Evolutionary conservation across 1,284 basidiomycete species (phyloP).

Genomic region (Ceratobasidium sp.): DNA sequence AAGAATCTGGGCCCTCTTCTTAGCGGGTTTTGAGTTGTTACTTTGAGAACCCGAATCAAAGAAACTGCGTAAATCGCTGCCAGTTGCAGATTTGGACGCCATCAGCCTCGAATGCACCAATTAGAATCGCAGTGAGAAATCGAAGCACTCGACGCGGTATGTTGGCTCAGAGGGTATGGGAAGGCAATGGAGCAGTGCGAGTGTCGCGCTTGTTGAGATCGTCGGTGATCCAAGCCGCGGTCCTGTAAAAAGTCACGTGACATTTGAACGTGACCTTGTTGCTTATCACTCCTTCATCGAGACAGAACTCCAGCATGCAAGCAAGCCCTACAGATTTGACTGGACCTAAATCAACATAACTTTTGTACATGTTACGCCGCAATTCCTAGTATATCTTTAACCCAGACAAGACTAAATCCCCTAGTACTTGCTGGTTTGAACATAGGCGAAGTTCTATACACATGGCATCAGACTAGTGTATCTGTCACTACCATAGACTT

Average conservation of each 20-base stretch:
- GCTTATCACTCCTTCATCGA: too few relatives aligned
- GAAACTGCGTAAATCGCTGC: slow-evolving; percentile 12
- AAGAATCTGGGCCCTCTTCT: slow-evolving; percentile 36
- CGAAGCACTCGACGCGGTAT: too few relatives aligned
- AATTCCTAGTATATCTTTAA: too few relatives aligned
- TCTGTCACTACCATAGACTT: background rate
- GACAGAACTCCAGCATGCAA: too few relatives aligned
- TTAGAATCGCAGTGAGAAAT: too few relatives aligned
- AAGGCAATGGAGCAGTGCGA: background rate
- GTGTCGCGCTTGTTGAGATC: slow-evolving; percentile 22
- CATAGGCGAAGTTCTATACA: slow-evolving; percentile 32
- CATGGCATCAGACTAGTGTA: background rate
- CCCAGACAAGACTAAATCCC: too few relatives aligned
- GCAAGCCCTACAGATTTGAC: too few relatives aligned
- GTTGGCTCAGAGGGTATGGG: too few relatives aligned
- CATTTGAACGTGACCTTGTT: background rate
- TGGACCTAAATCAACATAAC: too few relatives aligned
- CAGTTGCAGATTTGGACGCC: slow-evolving; percentile 7
- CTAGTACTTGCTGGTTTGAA: slow-evolving; percentile 21
- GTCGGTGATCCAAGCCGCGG: slow-evolving; percentile 22
- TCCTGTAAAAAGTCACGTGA: slow-evolving; percentile 22
- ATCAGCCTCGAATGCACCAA: background rate
- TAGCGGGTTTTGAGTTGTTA: slow-evolving; percentile 17
- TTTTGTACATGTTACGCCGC: too few relatives aligned
- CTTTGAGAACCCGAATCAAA: slow-evolving; percentile 31